These are phyloP conservation scores for Brassica juncea DNA, from an alignment of 345 rosid species.

Conservation along the genomic window DNA sequence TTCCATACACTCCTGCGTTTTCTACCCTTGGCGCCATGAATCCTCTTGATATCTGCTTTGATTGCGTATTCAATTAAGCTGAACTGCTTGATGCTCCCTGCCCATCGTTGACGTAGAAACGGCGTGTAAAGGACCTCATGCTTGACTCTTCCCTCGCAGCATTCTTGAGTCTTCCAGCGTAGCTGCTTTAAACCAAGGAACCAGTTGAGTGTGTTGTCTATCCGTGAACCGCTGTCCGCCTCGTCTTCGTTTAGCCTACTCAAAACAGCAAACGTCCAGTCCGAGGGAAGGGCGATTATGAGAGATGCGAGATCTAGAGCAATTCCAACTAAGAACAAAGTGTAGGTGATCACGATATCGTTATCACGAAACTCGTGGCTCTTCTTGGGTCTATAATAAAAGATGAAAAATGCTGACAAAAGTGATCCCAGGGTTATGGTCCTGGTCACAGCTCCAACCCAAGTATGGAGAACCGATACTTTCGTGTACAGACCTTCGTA, in stretches of 20 bases:
- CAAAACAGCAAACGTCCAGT: slow-evolving; percentile 48
- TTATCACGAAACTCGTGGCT: slow-evolving; percentile 1
- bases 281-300: slow-evolving; percentile 36
- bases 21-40: slow-evolving; percentile 21
- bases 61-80: slow-evolving; percentile 39
- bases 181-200: slow-evolving; percentile 28
- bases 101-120: slow-evolving; percentile 46
- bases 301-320: slow-evolving; percentile 44
- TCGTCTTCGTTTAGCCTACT: not conserved
- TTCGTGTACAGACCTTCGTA: slow-evolving; percentile 41
- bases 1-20: not conserved
- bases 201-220: not conserved
- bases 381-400: slow-evolving; percentile 35
- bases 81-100: slow-evolving; percentile 36
- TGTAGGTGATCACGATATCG: slow-evolving; percentile 52
- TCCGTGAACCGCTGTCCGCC: not conserved
- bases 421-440: not conserved
- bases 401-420: slow-evolving; percentile 28
- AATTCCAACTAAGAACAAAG: slow-evolving; percentile 49
- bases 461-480: not conserved
- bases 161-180: not conserved
- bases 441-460: not conserved
- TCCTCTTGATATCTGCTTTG: slow-evolving; percentile 19
- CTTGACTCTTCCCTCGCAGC: too few relatives aligned
- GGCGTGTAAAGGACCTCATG: slow-evolving; percentile 36